Base-by-base conservation (phyloP, 106 monocot species). In the Dendrobium huoshanense region DNA sequence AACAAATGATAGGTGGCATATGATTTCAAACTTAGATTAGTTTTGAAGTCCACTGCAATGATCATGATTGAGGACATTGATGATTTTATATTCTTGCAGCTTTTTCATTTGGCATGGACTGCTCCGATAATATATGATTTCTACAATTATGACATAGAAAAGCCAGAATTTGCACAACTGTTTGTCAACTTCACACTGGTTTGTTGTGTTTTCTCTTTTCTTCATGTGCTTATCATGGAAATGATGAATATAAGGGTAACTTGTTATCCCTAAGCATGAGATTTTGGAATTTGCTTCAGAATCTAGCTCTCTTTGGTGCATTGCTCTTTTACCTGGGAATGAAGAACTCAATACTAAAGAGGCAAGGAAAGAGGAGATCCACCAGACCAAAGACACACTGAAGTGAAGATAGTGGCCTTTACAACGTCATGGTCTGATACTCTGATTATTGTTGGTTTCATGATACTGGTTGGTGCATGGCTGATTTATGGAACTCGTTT, bases 161-260 rank as follows among this genome's bases (percentile, higher is more conserved):
- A 80, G 22, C 42, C 84, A 56, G 85, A 93, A 78, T 93, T 88
- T 77, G 44, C 73, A 2, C 86, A 83, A 64, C 81, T 88, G 44
- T 88, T 93, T 75, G 13, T 80, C 75, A 90, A 88, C 67, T 93
- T 93, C 70, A 85, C 86, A 0, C 90, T 88, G 92, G 92, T 93
- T 16, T 31, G 40, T 51, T 59, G 19, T 70, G 44, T 13, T 68
- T 25, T 54, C 42, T 68, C 47, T 31, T 47, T 15, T 83, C 72
- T 10, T 24, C 22, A 80, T 37, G 58, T 13, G 64, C 4, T 64
- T n/a, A 22, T 64, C 64, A 15, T 70, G 11, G 33, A 70, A 11
- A 61, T 61, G n/a, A 22, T n/a, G 22, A 61, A 61, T 22, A 61
- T 61, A 3, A 19, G n/a, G 22, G 19, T 70, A 22, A 70, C 9